phyloP scores from a whole-genome alignment of 768 basidiomycete genomes.

The Tephrocybe sp. region DNA sequence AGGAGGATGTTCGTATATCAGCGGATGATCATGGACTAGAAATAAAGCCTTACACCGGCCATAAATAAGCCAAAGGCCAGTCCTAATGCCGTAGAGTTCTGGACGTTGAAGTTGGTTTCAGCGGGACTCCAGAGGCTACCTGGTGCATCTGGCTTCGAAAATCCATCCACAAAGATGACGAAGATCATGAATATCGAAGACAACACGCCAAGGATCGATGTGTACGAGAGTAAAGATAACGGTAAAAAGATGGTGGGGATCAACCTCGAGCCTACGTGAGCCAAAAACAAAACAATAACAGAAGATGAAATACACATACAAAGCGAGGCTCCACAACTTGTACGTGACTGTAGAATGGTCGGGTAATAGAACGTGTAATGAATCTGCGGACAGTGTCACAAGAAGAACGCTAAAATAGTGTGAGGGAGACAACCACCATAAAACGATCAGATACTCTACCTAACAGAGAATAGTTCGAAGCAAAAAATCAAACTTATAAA shows the following conservation, averaged over 20 bases:
- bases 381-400: slow-evolving; percentile 89
- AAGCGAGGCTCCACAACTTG: slow-evolving; percentile 67
- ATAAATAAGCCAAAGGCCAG: slow-evolving; percentile 88
- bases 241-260: slow-evolving; percentile 86
- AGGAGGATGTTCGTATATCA: background rate
- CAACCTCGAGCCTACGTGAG: slow-evolving; percentile 43
- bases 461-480: slow-evolving; percentile 81
- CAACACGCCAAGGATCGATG: slow-evolving; percentile 81
- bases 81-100: slow-evolving; percentile 57
- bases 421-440: background rate
- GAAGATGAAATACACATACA: slow-evolving; percentile 44
- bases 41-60: slow-evolving; percentile 63
- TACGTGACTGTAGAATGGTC: slow-evolving; percentile 63
- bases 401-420: slow-evolving; percentile 61
- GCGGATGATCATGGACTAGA: background rate
- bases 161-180: slow-evolving; percentile 82
- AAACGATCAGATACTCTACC: slow-evolving; percentile 34
- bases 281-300: background rate
- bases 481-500: slow-evolving; percentile 76
- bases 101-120: slow-evolving; percentile 58
- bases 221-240: slow-evolving; percentile 80
- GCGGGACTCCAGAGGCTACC: slow-evolving; percentile 81
- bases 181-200: slow-evolving; percentile 73
- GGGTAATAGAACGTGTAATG: slow-evolving; percentile 72
- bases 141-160: slow-evolving; percentile 65